These are phyloP conservation scores for Solanum lignicaule DNA, from an alignment of 257 asterid genomes.

Conservation along the genomic window DNA sequence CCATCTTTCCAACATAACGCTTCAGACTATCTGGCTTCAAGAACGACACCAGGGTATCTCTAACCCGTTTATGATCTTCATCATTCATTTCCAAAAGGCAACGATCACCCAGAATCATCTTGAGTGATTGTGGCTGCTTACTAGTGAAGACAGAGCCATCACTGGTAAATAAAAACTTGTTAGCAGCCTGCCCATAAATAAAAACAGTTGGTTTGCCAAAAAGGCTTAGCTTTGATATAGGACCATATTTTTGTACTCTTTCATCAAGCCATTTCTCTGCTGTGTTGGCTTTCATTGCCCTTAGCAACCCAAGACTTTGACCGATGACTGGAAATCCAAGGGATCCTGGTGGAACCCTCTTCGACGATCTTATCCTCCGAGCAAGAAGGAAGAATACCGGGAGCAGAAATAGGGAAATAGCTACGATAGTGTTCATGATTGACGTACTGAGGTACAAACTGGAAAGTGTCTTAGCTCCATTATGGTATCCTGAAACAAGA, in stretches of 20 bases:
- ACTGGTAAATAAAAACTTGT: conserved; percentile 43
- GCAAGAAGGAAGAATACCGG: conserved; percentile 18
- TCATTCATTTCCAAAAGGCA: conserved; percentile 45
- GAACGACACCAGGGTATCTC: conserved; percentile 47
- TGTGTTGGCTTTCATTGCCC: conserved; percentile 66
- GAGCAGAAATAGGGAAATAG: conserved; percentile 19
- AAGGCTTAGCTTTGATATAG: conserved; percentile 52
- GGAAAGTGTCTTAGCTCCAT: neutral
- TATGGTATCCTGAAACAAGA: neutral
- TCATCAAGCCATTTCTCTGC: conserved; percentile 51
- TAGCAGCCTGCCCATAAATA: conserved; percentile 65
- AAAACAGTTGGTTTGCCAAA: conserved; percentile 64
- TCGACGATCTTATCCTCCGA: neutral
- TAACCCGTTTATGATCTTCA: conserved; percentile 51
- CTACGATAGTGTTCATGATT: conserved; percentile 14
- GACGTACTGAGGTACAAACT: neutral
- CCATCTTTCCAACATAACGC: conserved; percentile 49
- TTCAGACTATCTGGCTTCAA: conserved; percentile 55
- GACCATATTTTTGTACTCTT: conserved; percentile 43
- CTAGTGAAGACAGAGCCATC: conserved; percentile 32
- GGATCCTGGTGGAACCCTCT: conserved; percentile 56
- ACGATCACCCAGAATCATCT: conserved; percentile 50
- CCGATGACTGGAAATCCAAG: conserved; percentile 56
- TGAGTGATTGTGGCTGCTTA: conserved; percentile 45
- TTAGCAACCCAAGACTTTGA: conserved; percentile 45